Base-by-base conservation (phyloP, 768 basidiomycete genomes). In the Rhodotorula kratochvilovae region DNA sequence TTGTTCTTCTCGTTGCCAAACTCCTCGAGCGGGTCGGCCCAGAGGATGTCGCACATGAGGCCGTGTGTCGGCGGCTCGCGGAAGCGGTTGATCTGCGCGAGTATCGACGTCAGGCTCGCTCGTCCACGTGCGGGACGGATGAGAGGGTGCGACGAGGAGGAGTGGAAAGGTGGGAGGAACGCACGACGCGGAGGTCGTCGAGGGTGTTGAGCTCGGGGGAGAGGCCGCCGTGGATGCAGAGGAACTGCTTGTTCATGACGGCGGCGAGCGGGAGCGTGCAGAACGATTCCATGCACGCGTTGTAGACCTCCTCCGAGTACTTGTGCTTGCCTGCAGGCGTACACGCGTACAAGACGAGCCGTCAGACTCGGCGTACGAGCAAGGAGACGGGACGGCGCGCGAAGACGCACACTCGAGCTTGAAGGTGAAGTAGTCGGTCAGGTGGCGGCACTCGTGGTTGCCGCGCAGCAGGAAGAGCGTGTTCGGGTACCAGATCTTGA, bases 401-500 rank as follows among this genome's bases (percentile, higher is more conserved):
- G 74, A 43, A 58, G 43, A 82, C 91, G 78, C 79, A 92, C 94
- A 96, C 84, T 98, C 95, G 36, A 96, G 88, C 82, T 96, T 98
- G 85, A 98, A 98, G 46, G 94, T 98, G 80, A 96, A 98, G 70
- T 98, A 97, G 79, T 98, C 94, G 31, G 95, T 99, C 80, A 98
- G 82, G 83, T 98, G 96, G 60, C 96, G 88, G 80, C 96, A 99
- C 83, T 99, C 96, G 81, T 99, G 96, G 78, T 99, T 99, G 60
- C 96, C 96, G 61, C 96, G 91, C 46, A 99, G 85, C 51, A 99
- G 86, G 85, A 95, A 97, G 48, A 98, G 84, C 36, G 94, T 96
- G 76, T 94, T 88, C 62, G 96, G 96, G 81, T 97, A 98, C 93
- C 95, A 97, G 80, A 99, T 97, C 84, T 99, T 99, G 81, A 99